Percentiles rank a stretch among this genome's conserved stretches.
Conservation (phyloP, 208 protist genomes). For the Histomonas meleagridis region DNA sequence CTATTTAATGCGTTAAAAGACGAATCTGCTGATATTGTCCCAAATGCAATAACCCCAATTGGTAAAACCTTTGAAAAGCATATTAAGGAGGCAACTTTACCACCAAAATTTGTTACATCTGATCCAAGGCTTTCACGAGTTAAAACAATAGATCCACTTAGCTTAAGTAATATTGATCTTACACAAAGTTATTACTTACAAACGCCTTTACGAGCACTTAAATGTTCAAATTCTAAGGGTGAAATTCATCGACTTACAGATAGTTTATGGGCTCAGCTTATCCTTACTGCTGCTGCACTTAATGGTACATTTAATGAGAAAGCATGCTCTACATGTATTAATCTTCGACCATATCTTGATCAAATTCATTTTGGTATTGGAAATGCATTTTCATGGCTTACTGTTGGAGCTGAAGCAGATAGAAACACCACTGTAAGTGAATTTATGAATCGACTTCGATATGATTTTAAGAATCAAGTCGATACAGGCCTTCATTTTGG, state of each 20-base stretch:
- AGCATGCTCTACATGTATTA: neutral
- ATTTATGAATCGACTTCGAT: neutral
- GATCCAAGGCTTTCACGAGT: neutral
- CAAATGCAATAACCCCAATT: no score
- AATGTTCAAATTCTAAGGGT: neutral
- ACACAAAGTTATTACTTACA: neutral
- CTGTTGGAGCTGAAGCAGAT: neutral
- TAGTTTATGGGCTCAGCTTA: neutral
- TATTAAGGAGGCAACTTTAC: neutral
- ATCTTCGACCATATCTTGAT: neutral
- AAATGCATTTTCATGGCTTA: neutral
- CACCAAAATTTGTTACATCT: neutral
- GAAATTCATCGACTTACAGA: neutral
- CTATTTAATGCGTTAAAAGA: neutral
- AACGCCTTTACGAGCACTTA: neutral
- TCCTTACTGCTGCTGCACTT: neutral
- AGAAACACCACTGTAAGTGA: neutral
- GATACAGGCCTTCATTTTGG: neutral
- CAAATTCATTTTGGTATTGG: neutral
- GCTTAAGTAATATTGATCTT: neutral
- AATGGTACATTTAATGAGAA: neutral
- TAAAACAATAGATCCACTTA: neutral
- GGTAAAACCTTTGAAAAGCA: neutral
- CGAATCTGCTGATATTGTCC: neutral
- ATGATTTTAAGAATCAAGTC: neutral